Conservation (phyloP, 2,329 filamentous ascomycete genomes). For the Fusarium euwallaceae region DNA sequence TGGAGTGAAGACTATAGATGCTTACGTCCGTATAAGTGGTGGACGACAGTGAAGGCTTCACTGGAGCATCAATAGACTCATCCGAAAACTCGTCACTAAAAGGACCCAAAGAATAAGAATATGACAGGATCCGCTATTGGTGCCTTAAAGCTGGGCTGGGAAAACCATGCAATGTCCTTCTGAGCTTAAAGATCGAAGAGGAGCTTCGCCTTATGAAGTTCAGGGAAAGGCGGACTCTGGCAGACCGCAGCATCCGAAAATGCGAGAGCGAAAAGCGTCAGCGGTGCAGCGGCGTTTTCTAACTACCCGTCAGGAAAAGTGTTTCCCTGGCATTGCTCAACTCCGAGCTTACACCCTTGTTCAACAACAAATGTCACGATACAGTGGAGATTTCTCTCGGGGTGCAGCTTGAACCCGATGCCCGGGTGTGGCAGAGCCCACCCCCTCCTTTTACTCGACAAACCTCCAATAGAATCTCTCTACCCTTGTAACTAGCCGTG, state of each 20-base stretch:
- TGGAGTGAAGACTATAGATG: not conserved
- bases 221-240: not conserved
- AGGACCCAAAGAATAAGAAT: not conserved
- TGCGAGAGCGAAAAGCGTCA: slow-evolving; percentile 4
- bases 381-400: slow-evolving; percentile 34
- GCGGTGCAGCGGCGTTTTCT: slow-evolving; percentile 21
- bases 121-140: not conserved
- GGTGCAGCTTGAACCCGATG: slow-evolving; percentile 32
- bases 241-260: slow-evolving; percentile 2
- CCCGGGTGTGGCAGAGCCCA: slow-evolving; percentile 31
- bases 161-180: not conserved
- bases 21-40: not conserved
- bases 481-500: not conserved
- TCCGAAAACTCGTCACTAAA: not conserved
- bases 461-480: slow-evolving; percentile 7
- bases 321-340: not conserved
- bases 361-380: not conserved
- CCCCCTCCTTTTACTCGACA: not conserved
- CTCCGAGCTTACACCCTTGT: slow-evolving; percentile 4
- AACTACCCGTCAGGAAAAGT: slow-evolving; percentile 15
- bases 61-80: not conserved
- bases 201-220: slow-evolving; percentile 25
- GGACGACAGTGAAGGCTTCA: slow-evolving; percentile 3
- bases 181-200: not conserved
- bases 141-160: not conserved